A percentile compares a stretch with the other conserved stretches of the same genome.
Conservation (phyloP, 2,329 filamentous ascomycete genomes). For the Plenodomus tracheiphilus region DNA sequence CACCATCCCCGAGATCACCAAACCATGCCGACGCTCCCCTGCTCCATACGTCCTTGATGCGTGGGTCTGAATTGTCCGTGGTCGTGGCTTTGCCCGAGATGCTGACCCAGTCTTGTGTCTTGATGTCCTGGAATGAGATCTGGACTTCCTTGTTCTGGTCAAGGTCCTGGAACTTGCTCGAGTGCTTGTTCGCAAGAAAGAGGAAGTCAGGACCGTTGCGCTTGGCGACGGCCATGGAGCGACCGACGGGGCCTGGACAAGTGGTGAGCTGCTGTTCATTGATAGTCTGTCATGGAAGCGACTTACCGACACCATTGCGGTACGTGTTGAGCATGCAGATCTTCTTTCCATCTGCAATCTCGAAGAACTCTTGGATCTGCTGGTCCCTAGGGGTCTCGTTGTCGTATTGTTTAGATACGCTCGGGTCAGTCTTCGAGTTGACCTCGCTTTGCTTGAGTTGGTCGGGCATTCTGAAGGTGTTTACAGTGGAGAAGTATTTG, state of each 20-base stretch:
- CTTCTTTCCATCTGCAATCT: conserved; percentile 51
- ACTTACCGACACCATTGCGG: conserved; percentile 45
- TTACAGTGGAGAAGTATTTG: conserved; percentile 22
- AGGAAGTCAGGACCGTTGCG: conserved; percentile 57
- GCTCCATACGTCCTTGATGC: conserved; percentile 54
- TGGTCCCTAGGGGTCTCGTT: conserved; percentile 47
- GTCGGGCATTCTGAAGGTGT: conserved; percentile 50
- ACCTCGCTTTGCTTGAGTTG: conserved; percentile 46
- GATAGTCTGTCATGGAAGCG: background rate
- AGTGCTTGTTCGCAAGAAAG: conserved; percentile 54
- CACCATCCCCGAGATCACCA: conserved; percentile 55
- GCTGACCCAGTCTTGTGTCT: conserved; percentile 53
- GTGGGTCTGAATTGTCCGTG: conserved; percentile 48
- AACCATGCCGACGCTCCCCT: conserved; percentile 52
- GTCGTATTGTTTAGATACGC: conserved; percentile 55
- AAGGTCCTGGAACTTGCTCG: conserved; percentile 53
- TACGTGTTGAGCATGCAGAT: conserved; percentile 50
- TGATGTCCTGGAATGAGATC: conserved; percentile 53
- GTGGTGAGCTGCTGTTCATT: conserved; percentile 5
- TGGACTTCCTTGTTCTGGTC: conserved; percentile 47
- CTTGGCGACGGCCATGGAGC: conserved; percentile 59
- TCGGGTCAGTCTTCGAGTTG: conserved; percentile 50
- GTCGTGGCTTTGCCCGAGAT: conserved; percentile 50
- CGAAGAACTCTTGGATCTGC: conserved; percentile 54
- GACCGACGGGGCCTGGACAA: conserved; percentile 44